phyloP scores from a whole-genome alignment of 2,329 filamentous ascomycete species.

The Pseudopithomyces chartarum region DNA sequence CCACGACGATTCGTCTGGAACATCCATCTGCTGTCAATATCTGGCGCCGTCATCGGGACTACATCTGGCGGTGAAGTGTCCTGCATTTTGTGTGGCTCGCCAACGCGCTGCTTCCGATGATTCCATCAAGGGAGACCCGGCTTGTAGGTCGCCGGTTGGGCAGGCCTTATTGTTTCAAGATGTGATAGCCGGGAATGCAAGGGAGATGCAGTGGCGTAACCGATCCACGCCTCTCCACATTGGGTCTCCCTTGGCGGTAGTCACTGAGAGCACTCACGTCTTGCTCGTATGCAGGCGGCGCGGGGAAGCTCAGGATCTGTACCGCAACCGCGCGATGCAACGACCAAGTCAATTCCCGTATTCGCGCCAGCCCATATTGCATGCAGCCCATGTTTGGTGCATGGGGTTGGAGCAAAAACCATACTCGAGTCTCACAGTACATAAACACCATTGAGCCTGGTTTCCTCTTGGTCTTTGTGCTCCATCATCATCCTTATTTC shows the following conservation, averaged over 20 bases:
- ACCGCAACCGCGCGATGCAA: constrained; percentile 10
- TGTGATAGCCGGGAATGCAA: constrained; percentile 2
- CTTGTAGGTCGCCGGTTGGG: neutral
- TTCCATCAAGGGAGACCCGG: constrained; percentile 5
- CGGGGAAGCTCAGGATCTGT: neutral
- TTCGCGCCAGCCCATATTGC: constrained; percentile 8
- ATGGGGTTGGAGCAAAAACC: constrained; percentile 6
- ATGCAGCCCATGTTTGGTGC: constrained; percentile 4
- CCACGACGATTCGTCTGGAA: constrained; percentile 23
- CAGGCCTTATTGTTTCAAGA: constrained; percentile 8
- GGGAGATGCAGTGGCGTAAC: constrained; percentile 4
- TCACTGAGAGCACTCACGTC: constrained; percentile 1
- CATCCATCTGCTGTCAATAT: constrained; percentile 22
- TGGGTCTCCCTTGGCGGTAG: neutral
- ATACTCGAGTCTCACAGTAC: neutral
- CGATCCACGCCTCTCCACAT: constrained; percentile 4
- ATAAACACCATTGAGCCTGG: constrained; percentile 11
- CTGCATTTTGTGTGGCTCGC: constrained; percentile 9
- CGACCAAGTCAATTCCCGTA: constrained; percentile 6
- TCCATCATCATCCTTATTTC: neutral
- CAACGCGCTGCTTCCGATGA: neutral
- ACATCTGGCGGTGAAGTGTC: constrained; percentile 22
- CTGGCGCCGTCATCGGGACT: constrained; percentile 16
- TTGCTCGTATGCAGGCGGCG: constrained; percentile 5
- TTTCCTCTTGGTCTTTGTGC: neutral